Conservation (phyloP, 1,139 yeast species). For the Arxiozyma slooffiae region DNA sequence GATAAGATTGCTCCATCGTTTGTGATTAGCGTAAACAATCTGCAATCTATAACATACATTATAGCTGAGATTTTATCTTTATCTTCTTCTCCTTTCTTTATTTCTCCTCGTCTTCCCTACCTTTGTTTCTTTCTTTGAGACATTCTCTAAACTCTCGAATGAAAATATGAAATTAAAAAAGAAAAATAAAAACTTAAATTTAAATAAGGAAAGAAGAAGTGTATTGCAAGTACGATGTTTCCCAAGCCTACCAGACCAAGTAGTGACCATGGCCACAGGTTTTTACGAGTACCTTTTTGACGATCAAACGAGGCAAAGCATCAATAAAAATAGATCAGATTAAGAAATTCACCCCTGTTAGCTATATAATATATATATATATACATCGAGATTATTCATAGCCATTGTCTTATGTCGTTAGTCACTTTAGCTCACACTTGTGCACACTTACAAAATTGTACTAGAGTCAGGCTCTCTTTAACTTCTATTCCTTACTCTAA, state of each 20-base stretch:
- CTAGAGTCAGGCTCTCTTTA: constrained; percentile 60
- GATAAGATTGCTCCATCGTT: neutral
- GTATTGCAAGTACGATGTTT: no score
- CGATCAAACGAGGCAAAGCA: no score
- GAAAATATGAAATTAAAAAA: no score
- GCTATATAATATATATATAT: neutral
- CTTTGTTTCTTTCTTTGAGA: no score
- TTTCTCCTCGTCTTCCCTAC: no score
- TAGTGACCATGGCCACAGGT: neutral
- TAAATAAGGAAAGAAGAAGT: neutral
- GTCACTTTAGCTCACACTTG: constrained; percentile 78
- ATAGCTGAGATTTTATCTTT: no score
- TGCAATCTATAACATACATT: no score
- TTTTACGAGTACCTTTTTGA: neutral
- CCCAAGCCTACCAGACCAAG: neutral
- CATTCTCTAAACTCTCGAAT: no score
- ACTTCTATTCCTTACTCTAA: constrained; percentile 81
- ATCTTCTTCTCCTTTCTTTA: no score
- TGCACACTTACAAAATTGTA: constrained; percentile 83
- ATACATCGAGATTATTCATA: no score
- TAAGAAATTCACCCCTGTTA: no score
- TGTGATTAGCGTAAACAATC: neutral
- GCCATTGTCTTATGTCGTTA: constrained; percentile 50
- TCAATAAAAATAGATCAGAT: neutral
- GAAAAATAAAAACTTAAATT: neutral